Base-by-base conservation (phyloP, 1,139 yeast genomes). In the Kodamaea sp. region DNA sequence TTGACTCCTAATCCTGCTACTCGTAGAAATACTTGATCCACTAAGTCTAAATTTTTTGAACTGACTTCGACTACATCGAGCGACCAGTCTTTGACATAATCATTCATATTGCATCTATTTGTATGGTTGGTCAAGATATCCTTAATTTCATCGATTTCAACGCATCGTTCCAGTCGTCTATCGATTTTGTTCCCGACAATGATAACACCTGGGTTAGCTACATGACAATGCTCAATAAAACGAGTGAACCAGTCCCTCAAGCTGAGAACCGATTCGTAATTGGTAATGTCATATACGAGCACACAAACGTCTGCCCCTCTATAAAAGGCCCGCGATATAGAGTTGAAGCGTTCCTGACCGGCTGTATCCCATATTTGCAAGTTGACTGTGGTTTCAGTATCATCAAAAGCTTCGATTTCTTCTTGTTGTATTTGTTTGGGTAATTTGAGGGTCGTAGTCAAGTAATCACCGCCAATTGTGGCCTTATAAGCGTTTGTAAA, bases 351-450 rank as follows among this genome's bases (percentile, higher is more conserved):
- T 52, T 79, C 84, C 54, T 79, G 84, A 3, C 84, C 84, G 0
- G 84, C 84, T 5, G 84, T 79, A 50, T 79, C 84, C 84, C 84
- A 79, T 2, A 79, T 68, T 53, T 79, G 84, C 30, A 79, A 58
- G 40, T 67, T 63, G 15, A 74, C 73, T 24, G 38, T 15, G 8
- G 27, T 33, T 11, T 26, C 12, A 4, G 31, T 27, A 8, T 7
- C 22, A 29, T 8, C 31, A 29, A 4, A 6, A 26, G 10, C 9
- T n/a, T n/a, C 10, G 12, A 22, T 29, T n/a, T 26, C 10, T 26
- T n/a, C 28, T 10, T 26, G 11, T 26, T 26, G 37, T 22, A 30
- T 36, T n/a, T 34, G 28, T 5, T 25, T 36, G 31, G 41, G 39
- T 8, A 54, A 31, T 10, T 40, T 44, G 12, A 75, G 66, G 24